Percentiles rank a stretch among this genome's conserved stretches.
phyloP scores from a whole-genome alignment of 805 yeast species.

The Saturnispora serradocipensis region DNA sequence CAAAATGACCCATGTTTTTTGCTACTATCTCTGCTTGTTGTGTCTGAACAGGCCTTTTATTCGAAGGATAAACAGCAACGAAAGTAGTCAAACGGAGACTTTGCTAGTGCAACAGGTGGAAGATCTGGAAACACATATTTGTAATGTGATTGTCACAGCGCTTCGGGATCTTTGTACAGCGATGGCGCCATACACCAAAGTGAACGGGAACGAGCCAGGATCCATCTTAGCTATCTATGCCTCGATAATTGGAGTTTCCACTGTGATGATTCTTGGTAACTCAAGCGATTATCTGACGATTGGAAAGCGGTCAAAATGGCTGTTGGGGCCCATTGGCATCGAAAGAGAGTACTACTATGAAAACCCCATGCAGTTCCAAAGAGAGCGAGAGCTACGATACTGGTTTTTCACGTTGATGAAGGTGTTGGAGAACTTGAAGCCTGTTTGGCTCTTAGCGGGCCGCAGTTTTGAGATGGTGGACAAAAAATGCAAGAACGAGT shows the following conservation, averaged over 20 bases:
- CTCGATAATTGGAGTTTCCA: constrained; percentile 11
- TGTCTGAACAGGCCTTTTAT: constrained; percentile 52
- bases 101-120: constrained; percentile 24
- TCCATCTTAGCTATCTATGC: constrained; percentile 42
- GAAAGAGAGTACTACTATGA: constrained; percentile 1
- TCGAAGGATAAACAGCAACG: background rate
- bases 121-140: constrained; percentile 12
- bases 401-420: constrained; percentile 6
- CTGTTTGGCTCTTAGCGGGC: background rate
- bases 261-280: constrained; percentile 4
- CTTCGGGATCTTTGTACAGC: constrained; percentile 35
- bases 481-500: background rate
- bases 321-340: background rate
- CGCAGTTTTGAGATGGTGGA: background rate
- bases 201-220: constrained; percentile 33
- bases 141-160: constrained; percentile 29
- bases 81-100: background rate
- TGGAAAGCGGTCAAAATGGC: constrained; percentile 1
- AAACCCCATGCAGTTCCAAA: background rate
- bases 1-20: constrained; percentile 41
- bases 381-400: constrained; percentile 2
- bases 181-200: constrained; percentile 28
- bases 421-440: background rate
- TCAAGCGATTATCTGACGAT: background rate
- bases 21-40: constrained; percentile 48